phyloP scores from a whole-genome alignment of 208 protist genomes.

The Wallacemonas sp. region DNA sequence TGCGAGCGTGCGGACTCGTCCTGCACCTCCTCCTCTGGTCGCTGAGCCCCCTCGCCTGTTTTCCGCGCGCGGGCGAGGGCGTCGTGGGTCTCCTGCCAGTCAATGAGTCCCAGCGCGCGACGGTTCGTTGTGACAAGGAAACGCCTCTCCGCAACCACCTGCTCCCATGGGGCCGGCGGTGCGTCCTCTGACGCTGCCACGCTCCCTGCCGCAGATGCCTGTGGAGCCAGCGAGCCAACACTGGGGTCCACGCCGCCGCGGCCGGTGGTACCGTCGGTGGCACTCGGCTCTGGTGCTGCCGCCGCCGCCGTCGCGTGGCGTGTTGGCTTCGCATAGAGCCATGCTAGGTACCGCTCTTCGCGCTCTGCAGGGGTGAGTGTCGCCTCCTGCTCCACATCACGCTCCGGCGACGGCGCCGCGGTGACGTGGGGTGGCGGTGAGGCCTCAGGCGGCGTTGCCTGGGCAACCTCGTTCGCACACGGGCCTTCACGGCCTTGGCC shows the following conservation, averaged over 20 bases:
- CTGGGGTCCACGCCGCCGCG: too few species aligned
- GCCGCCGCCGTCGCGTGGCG: not conserved
- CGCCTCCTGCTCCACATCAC: not conserved
- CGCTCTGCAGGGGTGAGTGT: not conserved
- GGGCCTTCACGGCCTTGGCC: too few species aligned
- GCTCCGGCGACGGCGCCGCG: not conserved
- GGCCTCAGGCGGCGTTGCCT: too few species aligned
- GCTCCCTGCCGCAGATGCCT: too few species aligned
- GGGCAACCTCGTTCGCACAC: too few species aligned
- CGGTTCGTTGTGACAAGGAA: constrained; percentile 21
- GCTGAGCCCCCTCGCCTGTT: not conserved
- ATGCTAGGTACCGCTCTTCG: not conserved
- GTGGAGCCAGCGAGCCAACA: too few species aligned
- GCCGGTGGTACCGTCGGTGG: too few species aligned
- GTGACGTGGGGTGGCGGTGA: not conserved
- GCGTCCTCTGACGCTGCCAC: constrained; percentile 2
- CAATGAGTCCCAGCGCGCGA: constrained; percentile 1
- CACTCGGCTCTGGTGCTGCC: not conserved
- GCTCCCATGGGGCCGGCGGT: not conserved
- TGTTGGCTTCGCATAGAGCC: constrained; percentile 1
- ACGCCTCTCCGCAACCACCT: constrained; percentile 10
- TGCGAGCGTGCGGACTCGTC: not conserved
- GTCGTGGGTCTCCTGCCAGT: not conserved
- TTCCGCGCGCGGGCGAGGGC: not conserved
- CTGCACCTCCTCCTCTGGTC: not conserved